Base-by-base conservation (phyloP, 2,329 filamentous ascomycete species). In the Colletotrichum sp. region DNA sequence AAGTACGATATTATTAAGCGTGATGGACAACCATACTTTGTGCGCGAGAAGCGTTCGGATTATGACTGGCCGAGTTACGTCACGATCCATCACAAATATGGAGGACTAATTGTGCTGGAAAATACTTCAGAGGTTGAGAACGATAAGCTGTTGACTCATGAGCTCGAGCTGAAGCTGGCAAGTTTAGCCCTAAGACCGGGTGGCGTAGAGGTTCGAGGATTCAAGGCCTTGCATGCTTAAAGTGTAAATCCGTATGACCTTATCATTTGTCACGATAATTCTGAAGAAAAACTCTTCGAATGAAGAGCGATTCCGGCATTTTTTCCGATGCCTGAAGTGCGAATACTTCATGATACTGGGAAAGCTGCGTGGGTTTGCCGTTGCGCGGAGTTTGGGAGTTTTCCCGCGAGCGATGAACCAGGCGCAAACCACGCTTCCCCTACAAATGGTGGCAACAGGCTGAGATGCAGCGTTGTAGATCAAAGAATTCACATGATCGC, bases 401-500 rank as follows among this genome's bases (percentile, higher is more conserved):
- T 44, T n/a, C 18, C 18, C 18, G 0, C n/a, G 0, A 10, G 39
- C 9, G 8, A 44, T 44, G 1, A 44, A 1, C 16, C 39, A 44
- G 16, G 8, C 0, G 16, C 39, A n/a, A 0, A 0, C 39, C 18
- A 44, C 1, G 39, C 16, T 1, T 44, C 18, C 3, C 0, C 1
- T 44, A 44, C 9, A 44, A 44, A 44, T 44, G 18, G 8, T 44
- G 16, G 0, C 39, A n/a, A 10, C 16, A 44, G 39, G 18, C 0
- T 3, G 39, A 44, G 39, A 44, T 3, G 0, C 39, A 44, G 3
- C 8, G 5, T 44, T 44, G 39, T 44, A 0, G 16, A n/a, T 44
- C 0, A 18, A 0, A 1, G 8, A 0, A 10, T 6, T 18, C 0
- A 0, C 4, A 9, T 9, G 8, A 44, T 44, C 0, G 39, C 39